These are phyloP conservation scores for Capsicum rhomboideum DNA, from an alignment of 257 asterid species.

Conservation along the genomic window DNA sequence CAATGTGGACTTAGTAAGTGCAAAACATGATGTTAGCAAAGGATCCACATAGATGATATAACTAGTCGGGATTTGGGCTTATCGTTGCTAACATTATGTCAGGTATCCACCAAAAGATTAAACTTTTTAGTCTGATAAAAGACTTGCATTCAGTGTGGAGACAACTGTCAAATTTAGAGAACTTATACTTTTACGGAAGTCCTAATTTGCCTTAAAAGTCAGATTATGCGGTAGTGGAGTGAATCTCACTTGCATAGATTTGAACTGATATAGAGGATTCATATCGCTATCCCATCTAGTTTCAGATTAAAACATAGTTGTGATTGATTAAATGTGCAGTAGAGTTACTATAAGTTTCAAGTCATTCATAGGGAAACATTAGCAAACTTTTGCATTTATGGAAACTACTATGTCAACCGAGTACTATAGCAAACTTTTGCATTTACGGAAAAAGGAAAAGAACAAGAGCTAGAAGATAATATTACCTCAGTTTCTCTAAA, in stretches of 20 bases:
- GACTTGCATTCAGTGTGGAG: not conserved
- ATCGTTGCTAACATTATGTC: not conserved
- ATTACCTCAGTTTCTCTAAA: constrained; percentile 79
- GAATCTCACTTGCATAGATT: not conserved
- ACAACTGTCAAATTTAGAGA: not conserved
- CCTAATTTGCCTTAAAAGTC: not conserved
- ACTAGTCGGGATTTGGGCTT: not conserved
- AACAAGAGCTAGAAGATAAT: constrained; percentile 11
- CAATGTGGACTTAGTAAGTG: not conserved
- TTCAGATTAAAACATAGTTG: not conserved
- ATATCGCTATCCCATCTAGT: not conserved
- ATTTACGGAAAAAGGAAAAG: constrained; percentile 3
- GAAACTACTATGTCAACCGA: not conserved
- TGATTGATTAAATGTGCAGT: not conserved
- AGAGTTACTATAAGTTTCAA: not conserved
- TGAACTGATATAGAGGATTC: not conserved
- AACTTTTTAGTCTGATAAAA: not conserved
- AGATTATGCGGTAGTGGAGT: not conserved
- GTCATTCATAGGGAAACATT: not conserved
- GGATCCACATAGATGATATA: not conserved
- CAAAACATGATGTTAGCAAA: not conserved
- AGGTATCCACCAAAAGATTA: not conserved
- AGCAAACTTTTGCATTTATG: not conserved
- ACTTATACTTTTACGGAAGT: not conserved
- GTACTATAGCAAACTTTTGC: not conserved